These are phyloP conservation scores for Botrytis sinoallii DNA, from an alignment of 2,329 filamentous ascomycete genomes.

Conservation along the genomic window DNA sequence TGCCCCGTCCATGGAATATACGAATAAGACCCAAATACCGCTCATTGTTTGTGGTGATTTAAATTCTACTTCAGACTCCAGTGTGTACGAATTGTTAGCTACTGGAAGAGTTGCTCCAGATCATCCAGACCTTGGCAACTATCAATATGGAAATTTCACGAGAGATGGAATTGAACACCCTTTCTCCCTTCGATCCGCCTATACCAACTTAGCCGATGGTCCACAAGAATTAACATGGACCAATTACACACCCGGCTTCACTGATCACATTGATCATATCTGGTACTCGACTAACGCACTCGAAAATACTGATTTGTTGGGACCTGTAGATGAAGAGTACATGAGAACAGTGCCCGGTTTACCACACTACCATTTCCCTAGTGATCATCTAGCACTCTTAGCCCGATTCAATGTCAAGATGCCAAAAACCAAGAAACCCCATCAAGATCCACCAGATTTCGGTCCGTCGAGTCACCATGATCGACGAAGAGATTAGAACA, in stretches of 20 bases:
- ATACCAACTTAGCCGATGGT: slow-evolving; percentile 76
- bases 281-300: slow-evolving; percentile 86
- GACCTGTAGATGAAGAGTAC: slow-evolving; percentile 69
- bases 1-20: slow-evolving; percentile 81
- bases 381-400: slow-evolving; percentile 67
- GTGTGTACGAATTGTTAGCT: slow-evolving; percentile 86
- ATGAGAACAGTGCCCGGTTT: slow-evolving; percentile 69
- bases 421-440: slow-evolving; percentile 46
- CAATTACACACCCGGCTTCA: slow-evolving; percentile 94
- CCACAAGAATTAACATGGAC: slow-evolving; percentile 86
- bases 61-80: slow-evolving; percentile 84
- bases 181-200: slow-evolving; percentile 89
- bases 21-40: slow-evolving; percentile 82
- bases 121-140: slow-evolving; percentile 74
- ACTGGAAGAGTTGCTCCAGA: slow-evolving; percentile 74
- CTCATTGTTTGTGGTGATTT: slow-evolving; percentile 92
- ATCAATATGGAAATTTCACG: slow-evolving; percentile 91
- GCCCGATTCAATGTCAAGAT: slow-evolving; percentile 68
- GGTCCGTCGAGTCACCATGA: slow-evolving; percentile 32
- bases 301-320: slow-evolving; percentile 63
- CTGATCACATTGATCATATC: slow-evolving; percentile 91
- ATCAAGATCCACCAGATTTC: slow-evolving; percentile 36
- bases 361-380: slow-evolving; percentile 73
- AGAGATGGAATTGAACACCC: slow-evolving; percentile 89
- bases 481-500: slow-evolving; percentile 24